Percentiles rank a stretch among this genome's conserved stretches.
These are phyloP conservation scores for Termitomyces sp. DNA, from an alignment of 768 basidiomycete genomes.

Conservation along the genomic window DNA sequence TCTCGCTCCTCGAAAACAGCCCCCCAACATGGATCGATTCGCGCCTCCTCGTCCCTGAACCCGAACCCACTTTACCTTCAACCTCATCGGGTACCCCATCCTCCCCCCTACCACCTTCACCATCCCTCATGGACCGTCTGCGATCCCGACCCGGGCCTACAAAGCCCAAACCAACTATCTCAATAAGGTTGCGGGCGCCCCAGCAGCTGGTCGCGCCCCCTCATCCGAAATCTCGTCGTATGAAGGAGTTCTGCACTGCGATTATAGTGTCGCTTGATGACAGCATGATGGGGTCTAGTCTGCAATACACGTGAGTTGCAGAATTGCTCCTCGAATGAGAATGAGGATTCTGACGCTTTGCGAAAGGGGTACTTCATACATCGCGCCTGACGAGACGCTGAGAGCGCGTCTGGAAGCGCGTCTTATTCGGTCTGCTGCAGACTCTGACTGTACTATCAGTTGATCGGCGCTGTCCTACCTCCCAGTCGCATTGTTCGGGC, in stretches of 20 bases:
- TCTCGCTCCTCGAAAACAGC: constrained; percentile 52
- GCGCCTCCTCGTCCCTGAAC: constrained; percentile 40
- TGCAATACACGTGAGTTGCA: constrained; percentile 49
- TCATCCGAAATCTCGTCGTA: background rate
- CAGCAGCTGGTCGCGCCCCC: constrained; percentile 29
- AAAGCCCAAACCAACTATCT: constrained; percentile 31
- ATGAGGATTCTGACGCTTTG: background rate
- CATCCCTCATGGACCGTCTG: constrained; percentile 10
- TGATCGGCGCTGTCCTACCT: constrained; percentile 11
- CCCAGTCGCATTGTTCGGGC: background rate
- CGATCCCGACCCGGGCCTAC: background rate
- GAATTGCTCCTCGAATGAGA: background rate
- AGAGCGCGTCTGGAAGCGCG: constrained; percentile 43
- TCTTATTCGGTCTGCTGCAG: constrained; percentile 28
- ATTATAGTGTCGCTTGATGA: constrained; percentile 41
- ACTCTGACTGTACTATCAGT: constrained; percentile 43
- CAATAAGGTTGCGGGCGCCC: constrained; percentile 33
- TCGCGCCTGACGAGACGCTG: constrained; percentile 42
- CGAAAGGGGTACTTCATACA: constrained; percentile 42
- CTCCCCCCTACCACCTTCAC: background rate
- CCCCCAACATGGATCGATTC: constrained; percentile 58
- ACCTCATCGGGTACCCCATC: background rate
- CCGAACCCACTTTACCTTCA: constrained; percentile 17
- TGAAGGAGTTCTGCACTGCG: constrained; percentile 4
- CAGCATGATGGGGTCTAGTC: constrained; percentile 35